Base-by-base conservation (phyloP, 2,329 filamentous ascomycete species). In the Verticillium nonalfalfae region DNA sequence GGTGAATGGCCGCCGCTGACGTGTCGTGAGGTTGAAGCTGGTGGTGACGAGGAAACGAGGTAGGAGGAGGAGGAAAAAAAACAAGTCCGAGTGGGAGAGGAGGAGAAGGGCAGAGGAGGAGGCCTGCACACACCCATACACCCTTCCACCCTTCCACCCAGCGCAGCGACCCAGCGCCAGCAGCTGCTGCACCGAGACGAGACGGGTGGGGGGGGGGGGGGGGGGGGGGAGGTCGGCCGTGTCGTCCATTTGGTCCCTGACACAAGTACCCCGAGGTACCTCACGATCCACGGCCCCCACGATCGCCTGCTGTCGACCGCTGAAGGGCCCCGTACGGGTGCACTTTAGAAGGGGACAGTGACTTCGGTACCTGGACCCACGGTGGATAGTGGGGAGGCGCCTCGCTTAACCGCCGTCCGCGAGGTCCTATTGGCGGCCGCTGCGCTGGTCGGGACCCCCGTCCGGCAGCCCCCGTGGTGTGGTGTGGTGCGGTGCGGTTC, bases 61-160 rank as follows among this genome's bases (percentile, higher is more conserved):
- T 62, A 66, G 65, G 65, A 62, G 63, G 66, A 61, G 64, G 65
- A 26, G 26, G 3, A 26, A 66, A 66, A 68, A 65, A 57, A 64
- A 62, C 66, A 68, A 71, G 67, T 69, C 65, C 59, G 68, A 66
- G 65, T 64, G 68, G 67, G 67, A 69, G 66, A 69, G 66, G 67
- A 69, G 66, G 67, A 66, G 64, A 68, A 70, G 26, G 26, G 59
- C 54, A 68, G 71, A 70, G 72, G 73, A 67, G 65, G 67, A 69
- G 63, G 65, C 66, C 59, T 64, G 63, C n/a, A n/a, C n/a, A n/a
- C n/a, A n/a, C n/a, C n/a, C n/a, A n/a, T n/a, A n/a, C n/a, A n/a
- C n/a, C n/a, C n/a, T n/a, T n/a, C n/a, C 35, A 61, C 56, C 60
- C 55, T 31, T 18, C 66, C 55, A 45, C 34, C 34, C 33, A 36